Conservation (phyloP, 2,329 filamentous ascomycete genomes). For the Pseudocercospora pini-densiflorae region DNA sequence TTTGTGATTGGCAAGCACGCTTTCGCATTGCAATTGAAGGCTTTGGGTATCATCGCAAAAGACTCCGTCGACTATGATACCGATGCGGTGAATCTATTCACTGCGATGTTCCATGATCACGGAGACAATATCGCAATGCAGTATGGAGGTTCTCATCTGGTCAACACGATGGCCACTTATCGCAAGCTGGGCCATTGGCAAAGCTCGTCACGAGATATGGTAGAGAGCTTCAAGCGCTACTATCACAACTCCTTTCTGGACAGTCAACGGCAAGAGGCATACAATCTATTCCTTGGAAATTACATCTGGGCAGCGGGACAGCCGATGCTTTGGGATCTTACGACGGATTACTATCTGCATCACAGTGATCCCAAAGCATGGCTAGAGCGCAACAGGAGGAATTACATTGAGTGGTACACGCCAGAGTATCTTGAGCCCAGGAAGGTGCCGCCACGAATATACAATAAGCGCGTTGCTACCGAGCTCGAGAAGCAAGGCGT, state of each 20-base stretch:
- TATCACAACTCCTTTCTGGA: conserved; percentile 99
- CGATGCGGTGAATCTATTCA: conserved; percentile 94
- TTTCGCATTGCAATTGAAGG: conserved; percentile 87
- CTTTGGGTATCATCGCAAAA: conserved; percentile 81
- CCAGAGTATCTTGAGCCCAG: conserved; percentile 70
- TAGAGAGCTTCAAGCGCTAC: conserved; percentile 98
- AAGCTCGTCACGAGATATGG: conserved; percentile 96
- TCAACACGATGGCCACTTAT: conserved; percentile 99
- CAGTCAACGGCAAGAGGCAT: conserved; percentile 96
- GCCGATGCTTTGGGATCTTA: conserved; percentile 95
- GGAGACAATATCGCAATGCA: conserved; percentile 98
- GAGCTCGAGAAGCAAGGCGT: conserved; percentile 41
- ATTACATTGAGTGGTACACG: conserved; percentile 91
- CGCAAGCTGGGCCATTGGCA: conserved; percentile 99
- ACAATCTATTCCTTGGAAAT: conserved; percentile 95
- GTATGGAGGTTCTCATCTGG: conserved; percentile 94
- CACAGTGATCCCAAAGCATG: conserved; percentile 81
- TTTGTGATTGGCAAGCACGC: conserved; percentile 97
- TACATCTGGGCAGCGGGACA: conserved; percentile 87
- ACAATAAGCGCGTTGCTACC: conserved; percentile 5
- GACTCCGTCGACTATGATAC: conserved; percentile 89
- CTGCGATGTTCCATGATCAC: conserved; percentile 95
- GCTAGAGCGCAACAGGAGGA: conserved; percentile 62
- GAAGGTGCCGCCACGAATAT: conserved; percentile 55
- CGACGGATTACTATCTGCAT: conserved; percentile 95